A percentile compares a stretch with the other conserved stretches of the same genome.
Evolutionary conservation across 2,329 filamentous ascomycete genomes (phyloP).

Genomic region (Diplodia intermedia): DNA sequence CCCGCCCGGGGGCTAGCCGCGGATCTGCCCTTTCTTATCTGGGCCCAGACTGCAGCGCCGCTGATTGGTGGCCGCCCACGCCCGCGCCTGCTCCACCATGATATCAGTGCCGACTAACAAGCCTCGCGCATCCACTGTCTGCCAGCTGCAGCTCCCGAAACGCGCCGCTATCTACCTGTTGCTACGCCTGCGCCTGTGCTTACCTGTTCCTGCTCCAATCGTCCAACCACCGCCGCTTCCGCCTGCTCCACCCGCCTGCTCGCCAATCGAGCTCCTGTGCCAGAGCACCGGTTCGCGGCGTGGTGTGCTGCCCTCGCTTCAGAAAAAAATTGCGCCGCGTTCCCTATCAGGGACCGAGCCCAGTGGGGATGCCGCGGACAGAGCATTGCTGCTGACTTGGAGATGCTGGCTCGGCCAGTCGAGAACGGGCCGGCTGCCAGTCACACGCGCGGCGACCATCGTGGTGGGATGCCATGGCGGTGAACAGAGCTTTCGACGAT

Average conservation of each 20-base stretch:
- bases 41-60: neutral
- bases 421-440: constrained; percentile 28
- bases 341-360: constrained; percentile 6
- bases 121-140: neutral
- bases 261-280: neutral
- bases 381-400: constrained; percentile 12
- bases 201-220: neutral
- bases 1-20: constrained; percentile 14
- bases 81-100: constrained; percentile 16
- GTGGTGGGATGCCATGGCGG: constrained; percentile 20
- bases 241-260: neutral
- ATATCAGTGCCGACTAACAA: constrained; percentile 25
- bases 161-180: constrained; percentile 8
- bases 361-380: constrained; percentile 20
- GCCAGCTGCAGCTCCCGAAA: neutral
- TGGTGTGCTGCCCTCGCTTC: constrained; percentile 16
- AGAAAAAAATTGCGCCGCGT: constrained; percentile 19
- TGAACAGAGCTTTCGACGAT: constrained; percentile 25
- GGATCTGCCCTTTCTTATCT: constrained; percentile 31
- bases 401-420: constrained; percentile 22
- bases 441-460: constrained; percentile 26
- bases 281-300: neutral
- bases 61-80: constrained; percentile 16
- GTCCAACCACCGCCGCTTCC: neutral
- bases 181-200: neutral